These are phyloP conservation scores for Pseudozyma thailandica DNA, from an alignment of 1,284 basidiomycete species.

Conservation along the genomic window DNA sequence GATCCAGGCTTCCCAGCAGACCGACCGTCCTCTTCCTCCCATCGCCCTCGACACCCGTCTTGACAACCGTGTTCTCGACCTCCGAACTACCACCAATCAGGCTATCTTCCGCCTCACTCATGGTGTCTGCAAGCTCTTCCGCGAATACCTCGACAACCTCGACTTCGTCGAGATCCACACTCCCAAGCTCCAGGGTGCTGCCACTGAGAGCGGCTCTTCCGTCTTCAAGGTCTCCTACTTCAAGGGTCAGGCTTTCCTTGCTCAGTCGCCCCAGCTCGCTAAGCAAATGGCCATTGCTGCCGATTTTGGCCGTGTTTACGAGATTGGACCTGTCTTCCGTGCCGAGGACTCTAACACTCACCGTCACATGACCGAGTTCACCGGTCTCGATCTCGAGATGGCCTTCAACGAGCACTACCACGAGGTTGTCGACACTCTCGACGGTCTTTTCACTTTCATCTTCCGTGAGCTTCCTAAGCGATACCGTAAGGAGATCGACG, in stretches of 20 bases:
- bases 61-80: constrained; percentile 93
- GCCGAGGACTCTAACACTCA: constrained; percentile 98
- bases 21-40: constrained; percentile 63
- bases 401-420: constrained; percentile 97
- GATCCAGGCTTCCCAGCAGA: constrained; percentile 71
- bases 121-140: constrained; percentile 87
- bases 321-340: constrained; percentile 92
- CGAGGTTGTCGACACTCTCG: constrained; percentile 72
- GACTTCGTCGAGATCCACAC: constrained; percentile 95
- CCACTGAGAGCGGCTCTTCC: constrained; percentile 94
- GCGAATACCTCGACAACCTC: constrained; percentile 80
- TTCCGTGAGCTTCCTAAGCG: constrained; percentile 71
- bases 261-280: constrained; percentile 94
- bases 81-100: constrained; percentile 94
- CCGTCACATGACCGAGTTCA: constrained; percentile 98
- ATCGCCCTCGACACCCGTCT: constrained; percentile 80
- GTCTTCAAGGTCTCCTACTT: constrained; percentile 99
- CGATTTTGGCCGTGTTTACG: constrained; percentile 97
- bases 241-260: constrained; percentile 93
- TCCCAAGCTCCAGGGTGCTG: constrained; percentile 95
- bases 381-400: constrained; percentile 99
- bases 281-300: constrained; percentile 99
- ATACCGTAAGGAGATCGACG: constrained; percentile 82
- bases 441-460: constrained; percentile 66
- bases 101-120: constrained; percentile 93